Percentiles rank a stretch among this genome's conserved stretches.
phyloP scores from a whole-genome alignment of 148 eudicot genomes.

The Rhododendron kiyosumense region DNA sequence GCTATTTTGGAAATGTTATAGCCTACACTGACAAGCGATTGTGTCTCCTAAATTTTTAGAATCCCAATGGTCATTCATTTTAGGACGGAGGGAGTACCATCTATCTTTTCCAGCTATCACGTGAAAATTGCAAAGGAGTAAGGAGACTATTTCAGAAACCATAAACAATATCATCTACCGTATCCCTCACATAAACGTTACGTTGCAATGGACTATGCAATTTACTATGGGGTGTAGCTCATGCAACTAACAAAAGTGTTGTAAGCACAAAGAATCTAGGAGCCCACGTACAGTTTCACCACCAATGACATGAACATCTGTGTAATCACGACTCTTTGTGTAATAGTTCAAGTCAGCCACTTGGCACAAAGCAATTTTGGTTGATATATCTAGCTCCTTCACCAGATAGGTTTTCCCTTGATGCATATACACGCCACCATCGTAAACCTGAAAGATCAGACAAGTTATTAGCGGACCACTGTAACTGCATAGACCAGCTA shows the following conservation, averaged over 20 bases:
- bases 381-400: slow-evolving; percentile 54
- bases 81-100: neutral
- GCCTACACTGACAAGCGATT: neutral
- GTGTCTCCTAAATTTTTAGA: neutral
- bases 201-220: neutral
- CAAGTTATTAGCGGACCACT: neutral
- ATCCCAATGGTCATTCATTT: neutral
- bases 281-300: slow-evolving; percentile 57
- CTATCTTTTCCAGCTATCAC: neutral
- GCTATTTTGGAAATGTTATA: neutral
- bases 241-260: neutral
- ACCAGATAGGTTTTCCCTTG: slow-evolving; percentile 90
- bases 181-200: neutral
- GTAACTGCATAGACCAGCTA: neutral
- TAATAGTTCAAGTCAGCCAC: slow-evolving; percentile 84
- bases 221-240: neutral
- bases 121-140: neutral
- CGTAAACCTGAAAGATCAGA: slow-evolving; percentile 67
- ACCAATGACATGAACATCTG: slow-evolving; percentile 79
- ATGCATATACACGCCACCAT: slow-evolving; percentile 93
- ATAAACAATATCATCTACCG: neutral
- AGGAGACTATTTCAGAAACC: neutral
- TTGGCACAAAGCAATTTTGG: slow-evolving; percentile 76
- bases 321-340: slow-evolving; percentile 89
- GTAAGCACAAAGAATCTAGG: neutral